Base-by-base conservation (phyloP, 2,329 filamentous ascomycete species). In the Microsporum canis region DNA sequence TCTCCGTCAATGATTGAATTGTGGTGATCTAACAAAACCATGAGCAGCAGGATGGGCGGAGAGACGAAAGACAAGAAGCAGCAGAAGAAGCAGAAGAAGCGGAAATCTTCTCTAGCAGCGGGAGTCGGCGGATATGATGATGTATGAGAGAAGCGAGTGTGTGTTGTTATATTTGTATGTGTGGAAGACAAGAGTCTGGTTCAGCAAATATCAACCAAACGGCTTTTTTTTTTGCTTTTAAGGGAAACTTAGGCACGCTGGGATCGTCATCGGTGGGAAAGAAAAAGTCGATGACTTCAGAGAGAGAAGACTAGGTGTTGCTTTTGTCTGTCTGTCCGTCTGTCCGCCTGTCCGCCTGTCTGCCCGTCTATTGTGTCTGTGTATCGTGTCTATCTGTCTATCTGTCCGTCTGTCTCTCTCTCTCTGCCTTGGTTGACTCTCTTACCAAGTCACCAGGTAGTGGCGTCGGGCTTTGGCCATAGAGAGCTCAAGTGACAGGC, bases 1-100 rank as follows among this genome's bases (percentile, higher is more conserved):
- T 76, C 70, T 74, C 73, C 72, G 72, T 69, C 66, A 67, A 72
- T 66, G 65, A 47, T 12, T 49, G 45, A 27, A 59, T 59, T 17
- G 41, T 12, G 29, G 41, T 10, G 31, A 23, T 14, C 23, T 59
- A 41, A 34, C 17, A 59, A 29, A 36, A 36, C 31, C 57, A 57
- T 55, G 51, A 55, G 51, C 31, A 8, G n/a, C n/a, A 17, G 31
- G 23, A n/a, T 29, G 8, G 33, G 6, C 6, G 6, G 33, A 34
- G 14, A 55, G 51, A 55, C 51, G 51, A 55, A 31, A 34, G 10
- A 29, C 23, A n/a, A 36, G 31, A 14, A 23, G 43, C 7, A 8
- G 12, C 3, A 3, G 12, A 5, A 47, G 43, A 47, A 43, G 43
- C 17, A 23, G 17, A 23, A 23, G 17, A 23, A 23, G 17, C 17